These are phyloP conservation scores for Neocallimastix lanati DNA, from an alignment of 192 early-diverging fungal species.

Conservation along the genomic window DNA sequence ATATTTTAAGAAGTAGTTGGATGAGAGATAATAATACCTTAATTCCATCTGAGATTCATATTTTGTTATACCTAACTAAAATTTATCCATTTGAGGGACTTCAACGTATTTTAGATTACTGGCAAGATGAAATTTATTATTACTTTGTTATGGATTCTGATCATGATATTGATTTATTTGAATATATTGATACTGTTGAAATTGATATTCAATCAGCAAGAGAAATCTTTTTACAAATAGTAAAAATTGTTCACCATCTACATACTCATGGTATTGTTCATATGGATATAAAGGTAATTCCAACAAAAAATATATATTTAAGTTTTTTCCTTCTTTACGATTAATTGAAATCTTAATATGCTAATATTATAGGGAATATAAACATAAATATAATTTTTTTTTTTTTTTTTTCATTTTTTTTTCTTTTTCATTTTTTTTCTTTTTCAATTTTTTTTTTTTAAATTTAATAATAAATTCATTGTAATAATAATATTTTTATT, in stretches of 20 bases:
- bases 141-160: not conserved
- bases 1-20: not conserved
- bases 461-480: too few species aligned
- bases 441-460: too few species aligned
- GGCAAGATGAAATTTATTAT: not conserved
- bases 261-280: slow-evolving; percentile 54
- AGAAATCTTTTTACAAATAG: not conserved
- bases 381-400: too few species aligned
- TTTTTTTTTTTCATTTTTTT: too few species aligned
- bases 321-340: too few species aligned
- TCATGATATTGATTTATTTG: not conserved
- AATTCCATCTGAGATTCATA: not conserved
- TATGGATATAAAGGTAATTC: slow-evolving; percentile 50
- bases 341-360: too few species aligned
- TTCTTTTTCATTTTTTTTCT: too few species aligned
- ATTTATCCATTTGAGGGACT: not conserved
- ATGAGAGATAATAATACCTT: not conserved
- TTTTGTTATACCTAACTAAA: not conserved
- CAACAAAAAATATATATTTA: too few species aligned
- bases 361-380: too few species aligned
- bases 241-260: slow-evolving; percentile 15
- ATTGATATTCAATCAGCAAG: not conserved
- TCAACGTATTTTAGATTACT: not conserved
- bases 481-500: too few species aligned
- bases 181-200: not conserved